Conservation (phyloP, 1,139 yeast species). For the Pichia sp. region DNA sequence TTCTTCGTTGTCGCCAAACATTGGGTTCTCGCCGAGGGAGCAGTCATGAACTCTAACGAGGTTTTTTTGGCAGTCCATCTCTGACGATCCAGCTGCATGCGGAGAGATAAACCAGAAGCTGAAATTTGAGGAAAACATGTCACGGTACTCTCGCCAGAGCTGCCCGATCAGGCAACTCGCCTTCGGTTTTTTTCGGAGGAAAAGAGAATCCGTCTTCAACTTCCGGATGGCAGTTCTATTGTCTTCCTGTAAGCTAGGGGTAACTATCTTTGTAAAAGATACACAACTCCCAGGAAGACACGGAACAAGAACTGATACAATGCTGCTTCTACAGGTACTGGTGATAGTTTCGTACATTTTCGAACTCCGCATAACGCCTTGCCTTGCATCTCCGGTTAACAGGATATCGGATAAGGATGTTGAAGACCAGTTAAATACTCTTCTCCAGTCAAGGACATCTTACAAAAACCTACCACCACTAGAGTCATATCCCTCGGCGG, state of each 20-base stretch:
- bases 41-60: not conserved
- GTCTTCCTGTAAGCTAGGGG: no score
- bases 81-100: no score
- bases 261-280: no score
- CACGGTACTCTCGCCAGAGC: not conserved
- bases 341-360: not conserved
- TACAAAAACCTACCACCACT: constrained; percentile 31
- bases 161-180: not conserved
- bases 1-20: constrained; percentile 14
- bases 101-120: no score
- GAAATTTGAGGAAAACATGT: not conserved
- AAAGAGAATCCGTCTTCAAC: not conserved
- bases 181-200: not conserved
- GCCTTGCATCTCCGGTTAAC: constrained; percentile 2
- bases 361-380: not conserved
- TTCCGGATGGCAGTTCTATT: no score
- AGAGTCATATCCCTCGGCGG: constrained; percentile 23
- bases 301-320: no score
- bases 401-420: not conserved
- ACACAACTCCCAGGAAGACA: no score
- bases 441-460: constrained; percentile 11
- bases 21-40: constrained; percentile 1
- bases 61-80: no score
- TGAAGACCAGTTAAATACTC: constrained; percentile 1
- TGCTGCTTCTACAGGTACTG: not conserved